phyloP scores from a whole-genome alignment of 2,329 filamentous ascomycete species.

The Trichoderma breve region DNA sequence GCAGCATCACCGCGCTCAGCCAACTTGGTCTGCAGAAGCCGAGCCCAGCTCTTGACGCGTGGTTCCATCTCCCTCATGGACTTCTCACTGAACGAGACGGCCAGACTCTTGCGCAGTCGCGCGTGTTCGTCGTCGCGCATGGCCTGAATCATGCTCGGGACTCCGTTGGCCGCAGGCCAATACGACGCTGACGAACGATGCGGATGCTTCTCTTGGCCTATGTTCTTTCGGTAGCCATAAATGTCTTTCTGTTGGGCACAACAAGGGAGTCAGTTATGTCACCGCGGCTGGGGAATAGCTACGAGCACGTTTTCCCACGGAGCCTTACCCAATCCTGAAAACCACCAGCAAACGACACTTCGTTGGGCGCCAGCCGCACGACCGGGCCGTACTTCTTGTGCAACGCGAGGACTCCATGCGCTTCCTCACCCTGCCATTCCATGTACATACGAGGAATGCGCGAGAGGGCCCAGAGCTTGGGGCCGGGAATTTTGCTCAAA shows the following conservation, averaged over 20 bases:
- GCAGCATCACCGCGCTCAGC: neutral
- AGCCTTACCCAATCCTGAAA: neutral
- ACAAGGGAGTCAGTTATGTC: neutral
- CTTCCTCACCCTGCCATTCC: neutral
- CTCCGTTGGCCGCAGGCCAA: neutral
- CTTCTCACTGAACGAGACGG: neutral
- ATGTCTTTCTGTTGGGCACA: neutral
- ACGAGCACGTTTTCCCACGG: neutral
- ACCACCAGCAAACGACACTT: constrained; percentile 50
- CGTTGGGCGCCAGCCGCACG: constrained; percentile 56
- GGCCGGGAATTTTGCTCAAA: constrained; percentile 2
- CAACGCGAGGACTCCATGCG: neutral
- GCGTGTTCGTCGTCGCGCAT: neutral
- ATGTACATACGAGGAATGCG: neutral
- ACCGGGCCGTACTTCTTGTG: constrained; percentile 56
- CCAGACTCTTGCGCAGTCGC: neutral
- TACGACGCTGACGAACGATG: neutral
- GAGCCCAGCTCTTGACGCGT: neutral
- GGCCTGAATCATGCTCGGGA: neutral
- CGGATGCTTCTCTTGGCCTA: neutral
- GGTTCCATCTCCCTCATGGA: neutral
- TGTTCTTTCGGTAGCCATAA: neutral
- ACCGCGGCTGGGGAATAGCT: neutral
- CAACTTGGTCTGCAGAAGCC: neutral
- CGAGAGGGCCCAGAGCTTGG: neutral